Evolutionary conservation across 2,329 filamentous ascomycete species (phyloP).

Genomic region (Ceratocystis alfenasii): DNA sequence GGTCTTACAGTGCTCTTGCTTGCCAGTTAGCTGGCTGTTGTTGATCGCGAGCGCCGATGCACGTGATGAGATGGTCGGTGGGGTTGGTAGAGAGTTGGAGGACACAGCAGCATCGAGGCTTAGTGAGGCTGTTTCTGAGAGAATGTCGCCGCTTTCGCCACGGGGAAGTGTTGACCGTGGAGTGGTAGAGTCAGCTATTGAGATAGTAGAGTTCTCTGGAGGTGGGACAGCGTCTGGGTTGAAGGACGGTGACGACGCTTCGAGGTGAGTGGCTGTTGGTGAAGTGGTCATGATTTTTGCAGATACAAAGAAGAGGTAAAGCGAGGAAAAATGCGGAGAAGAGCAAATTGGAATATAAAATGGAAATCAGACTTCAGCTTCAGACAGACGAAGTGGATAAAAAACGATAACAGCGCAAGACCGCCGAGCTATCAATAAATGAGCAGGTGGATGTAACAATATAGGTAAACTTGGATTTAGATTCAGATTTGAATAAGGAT

Average conservation of each 20-base stretch:
- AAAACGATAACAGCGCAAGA: neutral
- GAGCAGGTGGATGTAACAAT: neutral
- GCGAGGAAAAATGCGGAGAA: neutral
- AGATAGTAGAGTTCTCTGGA: neutral
- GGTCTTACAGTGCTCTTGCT: conserved; percentile 85
- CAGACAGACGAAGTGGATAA: neutral
- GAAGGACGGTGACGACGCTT: conserved; percentile 2
- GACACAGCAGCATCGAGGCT: neutral
- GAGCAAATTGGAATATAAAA: neutral
- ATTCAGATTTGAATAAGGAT: neutral
- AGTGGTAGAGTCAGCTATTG: conserved; percentile 2
- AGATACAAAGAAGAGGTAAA: neutral
- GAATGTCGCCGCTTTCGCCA: neutral
- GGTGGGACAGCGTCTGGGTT: neutral
- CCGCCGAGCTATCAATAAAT: neutral
- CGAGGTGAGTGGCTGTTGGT: neutral
- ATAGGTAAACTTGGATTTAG: no score
- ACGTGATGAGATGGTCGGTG: conserved; percentile 24
- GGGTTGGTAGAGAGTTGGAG: neutral
- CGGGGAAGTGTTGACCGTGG: conserved; percentile 13
- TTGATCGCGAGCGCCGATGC: conserved; percentile 26
- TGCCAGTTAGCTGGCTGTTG: conserved; percentile 59
- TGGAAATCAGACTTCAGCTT: neutral
- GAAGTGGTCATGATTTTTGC: neutral
- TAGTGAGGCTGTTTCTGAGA: neutral